Base-by-base conservation (phyloP, 768 basidiomycete species). In the Boletus vinaceobasis region DNA sequence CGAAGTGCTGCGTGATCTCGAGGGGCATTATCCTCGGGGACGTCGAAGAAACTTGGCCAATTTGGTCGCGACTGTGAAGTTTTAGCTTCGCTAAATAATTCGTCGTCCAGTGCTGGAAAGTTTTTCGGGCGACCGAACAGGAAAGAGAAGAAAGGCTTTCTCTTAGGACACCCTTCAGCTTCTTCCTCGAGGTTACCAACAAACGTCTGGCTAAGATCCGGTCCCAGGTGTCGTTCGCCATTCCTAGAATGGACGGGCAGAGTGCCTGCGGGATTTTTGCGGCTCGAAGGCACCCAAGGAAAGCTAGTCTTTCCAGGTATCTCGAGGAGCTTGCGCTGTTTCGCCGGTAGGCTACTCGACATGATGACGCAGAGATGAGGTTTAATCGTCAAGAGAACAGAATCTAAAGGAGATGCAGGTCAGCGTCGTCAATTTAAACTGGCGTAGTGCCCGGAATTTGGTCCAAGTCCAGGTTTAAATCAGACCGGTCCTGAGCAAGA, bases 51-150 rank as follows among this genome's bases (percentile, higher is more conserved):
- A 14, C 54, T 52, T 46, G 64, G 64, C 66, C 65, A 68, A 45
- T 61, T 61, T 37, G 66, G 61, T 51, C 13, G 55, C 33, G 52
- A 61, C 51, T 71, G 68, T 33, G 58, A 48, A 0, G 57, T 61
- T 35, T 68, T 66, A 36, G 64, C 69, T 23, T 60, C 53, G 26
- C 39, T 36, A 33, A 72, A 66, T n/a, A 72, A 11, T 11, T 54
- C 53, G 10, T 70, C 59, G 45, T 70, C 58, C 13, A 71, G 42
- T 14, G 38, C 50, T 9, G 57, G 61, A 29, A 46, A 57, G 19
- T 38, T 37, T 38, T 57, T 64, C 19, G 48, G 19, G 23, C 57
- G 52, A 50, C 45, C 31, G 2, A 55, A n/a, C 29, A 62, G 23
- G 48, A 68, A 56, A 42, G 62, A 66, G 14, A 65, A 44, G 4